Evolutionary conservation across 2,329 filamentous ascomycete species (phyloP), one percentile per base, ranked within the genome.

Genomic region (Penicillium sp.): DNA sequence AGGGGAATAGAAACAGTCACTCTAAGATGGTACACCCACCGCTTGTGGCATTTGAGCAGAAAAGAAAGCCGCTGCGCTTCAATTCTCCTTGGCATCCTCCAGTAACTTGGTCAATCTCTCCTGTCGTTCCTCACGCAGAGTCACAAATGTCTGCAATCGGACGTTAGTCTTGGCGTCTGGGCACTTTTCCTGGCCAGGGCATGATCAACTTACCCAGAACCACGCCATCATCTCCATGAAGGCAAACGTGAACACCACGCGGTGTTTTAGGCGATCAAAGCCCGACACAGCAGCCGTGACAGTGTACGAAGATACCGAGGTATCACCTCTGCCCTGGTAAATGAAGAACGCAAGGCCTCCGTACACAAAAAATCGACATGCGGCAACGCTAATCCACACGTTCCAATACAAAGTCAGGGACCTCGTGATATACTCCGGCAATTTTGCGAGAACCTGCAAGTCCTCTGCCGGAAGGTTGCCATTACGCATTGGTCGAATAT

Each of bases 221-320:
- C 89, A 95, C 46, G 78, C 77, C 51, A 87, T 74, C 63, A 87
- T 79, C 72, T 96, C 90, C 59, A 94, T 60, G 57, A 95, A 93
- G 7, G 81, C 81, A 67, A 88, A 93, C 0, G 85, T 82, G 61
- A 96, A 94, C 27, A 94, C 80, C 27, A 94, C 72, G 35, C 87
- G 79, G 62, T 94, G 94, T 71, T 90, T 88, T 55, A 95, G 66
- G 16, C 79, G 77, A 47, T 89, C 83, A 34, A 80, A 73, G 61
- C 75, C 57, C 48, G 56, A 37, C 45, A 60, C 37, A 33, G 48
- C 45, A 47, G 60, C 40, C 14, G 48, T 43, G 15, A 47, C 18
- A 18, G 48, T 41, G 36, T 53, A 56, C 21, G 43, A 48, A 7
- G 53, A 54, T n/a, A 39, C 48, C 14, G 40, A n/a, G 11, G 47